Percentiles rank a stretch among this genome's conserved stretches.
These are phyloP conservation scores for Pulveroboletus sp. DNA, from an alignment of 768 basidiomycete species.

Conservation along the genomic window DNA sequence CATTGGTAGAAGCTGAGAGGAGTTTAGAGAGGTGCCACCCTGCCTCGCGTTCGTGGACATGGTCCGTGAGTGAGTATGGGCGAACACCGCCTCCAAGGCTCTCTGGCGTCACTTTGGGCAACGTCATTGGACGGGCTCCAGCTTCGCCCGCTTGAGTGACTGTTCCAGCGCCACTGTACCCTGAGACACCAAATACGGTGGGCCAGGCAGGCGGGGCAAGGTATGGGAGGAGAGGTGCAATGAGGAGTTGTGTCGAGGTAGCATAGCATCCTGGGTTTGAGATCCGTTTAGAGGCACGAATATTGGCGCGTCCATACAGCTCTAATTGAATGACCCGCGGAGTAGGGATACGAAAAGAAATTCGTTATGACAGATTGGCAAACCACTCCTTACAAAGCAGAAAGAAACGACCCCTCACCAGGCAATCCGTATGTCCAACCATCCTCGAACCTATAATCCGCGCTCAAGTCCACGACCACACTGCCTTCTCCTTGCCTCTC, in stretches of 20 bases:
- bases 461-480: slow-evolving; percentile 88
- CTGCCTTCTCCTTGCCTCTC: slow-evolving; percentile 48
- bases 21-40: slow-evolving; percentile 73
- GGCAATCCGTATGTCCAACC: slow-evolving; percentile 98
- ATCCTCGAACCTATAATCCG: slow-evolving; percentile 92
- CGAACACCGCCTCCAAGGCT: slow-evolving; percentile 70
- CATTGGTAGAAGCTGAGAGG: slow-evolving; percentile 23
- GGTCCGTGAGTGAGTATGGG: slow-evolving; percentile 90
- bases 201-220: slow-evolving; percentile 57
- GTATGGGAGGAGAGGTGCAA: slow-evolving; percentile 82
- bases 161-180: slow-evolving; percentile 95
- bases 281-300: slow-evolving; percentile 75
- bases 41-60: slow-evolving; percentile 98
- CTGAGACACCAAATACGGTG: slow-evolving; percentile 88
- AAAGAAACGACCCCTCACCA: slow-evolving; percentile 64
- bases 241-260: slow-evolving; percentile 85
- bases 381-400: slow-evolving; percentile 28
- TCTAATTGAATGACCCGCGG: slow-evolving; percentile 43
- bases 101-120: slow-evolving; percentile 78
- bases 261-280: slow-evolving; percentile 98
- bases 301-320: slow-evolving; percentile 69
- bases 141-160: slow-evolving; percentile 59
- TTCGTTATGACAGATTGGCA: slow-evolving; percentile 34
- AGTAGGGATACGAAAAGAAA: slow-evolving; percentile 27
- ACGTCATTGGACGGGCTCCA: slow-evolving; percentile 60